Base-by-base conservation (phyloP, 148 eudicot genomes). In the Nepenthes gracilis region DNA sequence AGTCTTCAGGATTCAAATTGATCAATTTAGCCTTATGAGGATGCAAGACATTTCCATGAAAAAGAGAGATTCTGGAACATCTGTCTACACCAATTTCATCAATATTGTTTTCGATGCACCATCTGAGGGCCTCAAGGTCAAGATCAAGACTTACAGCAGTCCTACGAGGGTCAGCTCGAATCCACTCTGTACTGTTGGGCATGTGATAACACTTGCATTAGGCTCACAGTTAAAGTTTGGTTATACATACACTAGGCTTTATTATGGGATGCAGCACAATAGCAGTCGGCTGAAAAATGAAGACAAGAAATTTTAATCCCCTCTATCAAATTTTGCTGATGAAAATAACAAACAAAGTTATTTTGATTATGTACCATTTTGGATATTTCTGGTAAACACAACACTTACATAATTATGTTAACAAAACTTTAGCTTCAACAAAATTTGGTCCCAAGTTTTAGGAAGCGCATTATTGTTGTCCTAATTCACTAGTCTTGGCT, bases 111-210 rank as follows among this genome's bases (percentile, higher is more conserved):
- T 79, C 91, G 84, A 84, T 57, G 74, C 96, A 93, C 98, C 98
- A 93, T 53, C 68, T 53, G 23, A 93, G 95, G 58, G 98, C 91
- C 65, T 93, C 98, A 14, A 68, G 74, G 77, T 93, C 98, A 56
- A 93, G 74, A 82, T 93, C 98, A 65, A 93, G 66, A 43, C 96
- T 96, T 48, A 88, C 65, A 55, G 96, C 95, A 71, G 96, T 93
- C 70, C 90, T 73, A 71, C 96, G 82, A 35, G 98, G 69, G 61
- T 93, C 98, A 69, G 75, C 75, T 10, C 75, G 80, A 33, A 88
- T 90, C 98, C 98, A 93, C 66, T 88, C 98, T 63, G 87, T 69
- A 77, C 98, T 93, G 91, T 58, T 58, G 80, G 63, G 56, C 59
- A 71, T 70, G 48, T 6, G 35, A 57, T 15, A 61, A 63, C 6